A percentile compares a stretch with the other conserved stretches of the same genome.
These are phyloP conservation scores for Sambucus nigra DNA, from an alignment of 129 eudicot species.

Conservation along the genomic window DNA sequence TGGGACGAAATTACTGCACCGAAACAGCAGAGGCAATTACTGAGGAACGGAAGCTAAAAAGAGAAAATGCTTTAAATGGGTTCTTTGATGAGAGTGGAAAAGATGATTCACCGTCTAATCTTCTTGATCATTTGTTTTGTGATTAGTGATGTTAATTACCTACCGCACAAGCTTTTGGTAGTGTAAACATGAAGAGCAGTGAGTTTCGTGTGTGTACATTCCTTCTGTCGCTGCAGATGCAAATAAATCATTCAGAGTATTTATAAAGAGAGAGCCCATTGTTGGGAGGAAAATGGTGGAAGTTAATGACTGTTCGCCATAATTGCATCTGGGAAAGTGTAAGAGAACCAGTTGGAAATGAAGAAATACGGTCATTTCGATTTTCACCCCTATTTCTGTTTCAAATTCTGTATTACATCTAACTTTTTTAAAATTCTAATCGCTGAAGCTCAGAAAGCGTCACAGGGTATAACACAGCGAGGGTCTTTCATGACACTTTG, in stretches of 20 bases:
- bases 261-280: background rate
- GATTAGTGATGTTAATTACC: conserved; percentile 19
- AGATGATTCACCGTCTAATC: conserved; percentile 55
- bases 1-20: conserved; percentile 42
- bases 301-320: no score
- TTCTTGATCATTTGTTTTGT: conserved; percentile 60
- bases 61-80: conserved; percentile 50
- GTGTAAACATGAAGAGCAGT: background rate
- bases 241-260: background rate
- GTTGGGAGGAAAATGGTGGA: background rate
- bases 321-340: no score
- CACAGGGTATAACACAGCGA: no score
- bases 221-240: conserved; percentile 1
- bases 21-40: conserved; percentile 62
- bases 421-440: no score
- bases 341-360: no score
- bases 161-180: background rate
- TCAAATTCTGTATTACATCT: no score
- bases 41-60: conserved; percentile 67
- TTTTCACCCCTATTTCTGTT: no score
- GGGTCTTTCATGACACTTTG: background rate
- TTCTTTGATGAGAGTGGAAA: conserved; percentile 48
- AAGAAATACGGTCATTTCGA: no score
- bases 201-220: background rate
- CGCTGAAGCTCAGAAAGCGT: no score